Percentiles rank a stretch among this genome's conserved stretches.
Conservation (phyloP, 202 grass and related monocot genomes). For the Brachypodium distachyon region DNA sequence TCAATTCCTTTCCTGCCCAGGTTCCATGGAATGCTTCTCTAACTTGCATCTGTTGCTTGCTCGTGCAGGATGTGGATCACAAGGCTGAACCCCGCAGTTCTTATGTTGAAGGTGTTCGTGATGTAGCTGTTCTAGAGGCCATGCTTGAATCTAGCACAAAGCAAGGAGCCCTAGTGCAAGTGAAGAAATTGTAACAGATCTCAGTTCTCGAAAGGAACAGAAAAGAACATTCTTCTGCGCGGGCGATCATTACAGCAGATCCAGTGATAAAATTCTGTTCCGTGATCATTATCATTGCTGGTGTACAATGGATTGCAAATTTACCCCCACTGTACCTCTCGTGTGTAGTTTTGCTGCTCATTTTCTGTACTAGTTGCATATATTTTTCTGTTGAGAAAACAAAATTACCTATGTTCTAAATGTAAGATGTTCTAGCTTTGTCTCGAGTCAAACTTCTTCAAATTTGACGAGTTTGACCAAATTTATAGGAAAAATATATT, state of each 20-base stretch:
- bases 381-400: too few relatives aligned
- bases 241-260: not conserved
- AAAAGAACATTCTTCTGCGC: not conserved
- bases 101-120: slow-evolving; percentile 77
- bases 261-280: not conserved
- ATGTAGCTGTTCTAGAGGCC: slow-evolving; percentile 89
- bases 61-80: slow-evolving; percentile 48
- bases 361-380: too few relatives aligned
- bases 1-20: not conserved
- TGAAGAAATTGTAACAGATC: slow-evolving; percentile 54
- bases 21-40: not conserved
- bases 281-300: not conserved
- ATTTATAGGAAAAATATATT: too few relatives aligned
- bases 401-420: too few relatives aligned
- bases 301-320: not conserved
- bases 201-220: not conserved
- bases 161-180: slow-evolving; percentile 49
- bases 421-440: too few relatives aligned
- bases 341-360: too few relatives aligned
- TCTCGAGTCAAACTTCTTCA: too few relatives aligned
- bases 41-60: not conserved
- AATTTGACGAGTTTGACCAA: too few relatives aligned
- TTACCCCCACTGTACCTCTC: too few relatives aligned
- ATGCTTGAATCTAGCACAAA: slow-evolving; percentile 83
- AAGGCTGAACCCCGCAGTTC: slow-evolving; percentile 62